Evolutionary conservation across 345 rosid species (phyloP).

Genomic region (Laguncularia racemosa): DNA sequence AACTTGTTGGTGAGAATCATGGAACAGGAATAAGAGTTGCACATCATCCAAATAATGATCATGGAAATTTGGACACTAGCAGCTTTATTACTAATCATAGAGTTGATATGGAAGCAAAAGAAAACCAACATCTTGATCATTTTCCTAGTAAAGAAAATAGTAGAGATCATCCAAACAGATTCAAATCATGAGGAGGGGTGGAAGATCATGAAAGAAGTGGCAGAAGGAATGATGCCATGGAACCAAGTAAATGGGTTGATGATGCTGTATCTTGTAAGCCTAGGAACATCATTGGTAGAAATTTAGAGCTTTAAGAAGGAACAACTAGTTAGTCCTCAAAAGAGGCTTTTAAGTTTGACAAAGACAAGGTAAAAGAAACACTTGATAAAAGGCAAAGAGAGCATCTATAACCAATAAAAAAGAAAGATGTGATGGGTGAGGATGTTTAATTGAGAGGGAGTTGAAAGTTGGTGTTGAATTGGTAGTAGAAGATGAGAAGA

Average conservation of each 20-base stretch:
- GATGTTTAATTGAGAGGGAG: slow-evolving; percentile 68
- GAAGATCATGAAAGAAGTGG: slow-evolving; percentile 40
- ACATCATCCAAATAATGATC: too few species aligned
- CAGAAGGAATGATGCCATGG: slow-evolving; percentile 31
- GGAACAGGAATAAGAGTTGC: too few species aligned
- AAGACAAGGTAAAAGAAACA: too few species aligned
- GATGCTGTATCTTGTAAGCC: slow-evolving; percentile 28
- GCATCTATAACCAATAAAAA: slow-evolving; percentile 51
- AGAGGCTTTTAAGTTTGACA: slow-evolving; percentile 56
- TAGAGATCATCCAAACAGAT: slow-evolving; percentile 27
- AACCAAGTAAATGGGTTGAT: slow-evolving; percentile 48
- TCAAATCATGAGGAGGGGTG: slow-evolving; percentile 31
- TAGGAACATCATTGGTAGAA: slow-evolving; percentile 23
- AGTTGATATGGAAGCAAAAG: too few species aligned
- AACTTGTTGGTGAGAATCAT: too few species aligned
- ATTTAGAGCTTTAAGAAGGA: slow-evolving; percentile 42
- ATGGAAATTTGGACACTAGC: too few species aligned
- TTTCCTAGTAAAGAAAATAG: too few species aligned
- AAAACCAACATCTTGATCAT: too few species aligned
- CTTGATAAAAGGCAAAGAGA: slow-evolving; percentile 56
- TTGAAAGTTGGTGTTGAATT: slow-evolving; percentile 65
- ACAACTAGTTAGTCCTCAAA: slow-evolving; percentile 44
- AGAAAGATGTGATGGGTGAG: slow-evolving; percentile 63
- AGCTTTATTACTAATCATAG: too few species aligned
- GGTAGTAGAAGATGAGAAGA: slow-evolving; percentile 58